phyloP scores from a whole-genome alignment of 164 flowering plant genomes.

The Nelumbo lutea region DNA sequence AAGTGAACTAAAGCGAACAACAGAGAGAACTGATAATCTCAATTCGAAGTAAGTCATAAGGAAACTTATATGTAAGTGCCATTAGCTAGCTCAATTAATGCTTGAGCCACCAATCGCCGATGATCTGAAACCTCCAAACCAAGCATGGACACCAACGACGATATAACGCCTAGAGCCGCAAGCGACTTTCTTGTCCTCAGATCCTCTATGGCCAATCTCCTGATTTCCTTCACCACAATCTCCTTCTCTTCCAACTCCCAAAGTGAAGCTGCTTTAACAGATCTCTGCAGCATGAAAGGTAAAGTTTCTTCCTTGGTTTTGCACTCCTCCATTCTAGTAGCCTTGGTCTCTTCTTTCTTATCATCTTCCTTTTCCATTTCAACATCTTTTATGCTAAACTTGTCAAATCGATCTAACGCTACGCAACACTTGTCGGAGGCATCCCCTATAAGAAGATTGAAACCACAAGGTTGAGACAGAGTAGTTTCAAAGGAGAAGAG shows the following conservation, averaged over 20 bases:
- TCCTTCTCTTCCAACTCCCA: conserved; percentile 69
- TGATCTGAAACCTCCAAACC: conserved; percentile 34
- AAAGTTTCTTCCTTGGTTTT: conserved; percentile 15
- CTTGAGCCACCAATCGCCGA: conserved; percentile 51
- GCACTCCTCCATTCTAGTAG: background rate
- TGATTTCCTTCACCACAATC: conserved; percentile 54
- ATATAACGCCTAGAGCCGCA: conserved; percentile 79
- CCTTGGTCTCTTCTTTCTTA: conserved; percentile 5
- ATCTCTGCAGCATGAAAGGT: conserved; percentile 37
- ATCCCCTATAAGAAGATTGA: conserved; percentile 5
- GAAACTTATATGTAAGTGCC: conserved; percentile 76
- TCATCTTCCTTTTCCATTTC: conserved; percentile 1
- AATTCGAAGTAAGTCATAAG: background rate
- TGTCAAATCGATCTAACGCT: conserved; percentile 11
- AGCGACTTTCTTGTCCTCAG: conserved; percentile 40
- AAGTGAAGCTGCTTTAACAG: conserved; percentile 88
- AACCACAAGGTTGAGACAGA: no score
- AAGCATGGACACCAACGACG: conserved; percentile 64
- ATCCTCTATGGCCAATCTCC: conserved; percentile 45
- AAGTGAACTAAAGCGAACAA: background rate
- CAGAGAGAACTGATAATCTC: background rate
- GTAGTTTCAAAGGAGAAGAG: no score
- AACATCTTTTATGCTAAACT: background rate
- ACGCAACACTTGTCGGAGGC: conserved; percentile 14
- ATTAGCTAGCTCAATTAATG: conserved; percentile 62